Evolutionary conservation across 805 yeast species (phyloP).

Genomic region (Candida adriatica): DNA sequence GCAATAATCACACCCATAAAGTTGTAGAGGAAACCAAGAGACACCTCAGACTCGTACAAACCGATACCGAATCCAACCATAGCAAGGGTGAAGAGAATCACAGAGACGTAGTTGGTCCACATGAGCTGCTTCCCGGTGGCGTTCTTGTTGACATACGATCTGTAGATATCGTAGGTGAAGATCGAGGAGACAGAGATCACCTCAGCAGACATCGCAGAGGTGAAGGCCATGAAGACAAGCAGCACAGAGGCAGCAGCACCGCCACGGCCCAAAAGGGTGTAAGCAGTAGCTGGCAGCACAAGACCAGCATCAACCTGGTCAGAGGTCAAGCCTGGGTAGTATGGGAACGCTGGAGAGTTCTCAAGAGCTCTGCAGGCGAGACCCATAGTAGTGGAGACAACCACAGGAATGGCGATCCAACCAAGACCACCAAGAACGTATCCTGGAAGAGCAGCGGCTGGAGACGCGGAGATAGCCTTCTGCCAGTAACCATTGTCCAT

Average conservation of each 20-base stretch:
- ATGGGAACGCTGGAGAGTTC: slow-evolving; percentile 65
- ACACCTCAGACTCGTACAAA: slow-evolving; percentile 69
- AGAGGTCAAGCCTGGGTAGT: slow-evolving; percentile 63
- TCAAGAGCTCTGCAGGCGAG: slow-evolving; percentile 76
- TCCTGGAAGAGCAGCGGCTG: slow-evolving; percentile 81
- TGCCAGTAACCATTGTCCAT: slow-evolving; percentile 85
- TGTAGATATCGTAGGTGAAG: slow-evolving; percentile 79
- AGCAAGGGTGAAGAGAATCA: slow-evolving; percentile 35
- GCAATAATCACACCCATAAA: slow-evolving; percentile 87
- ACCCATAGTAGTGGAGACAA: slow-evolving; percentile 80
- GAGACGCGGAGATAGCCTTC: slow-evolving; percentile 81
- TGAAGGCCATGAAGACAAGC: slow-evolving; percentile 85
- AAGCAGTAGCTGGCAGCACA: slow-evolving; percentile 63
- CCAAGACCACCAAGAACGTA: slow-evolving; percentile 83
- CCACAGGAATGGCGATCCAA: slow-evolving; percentile 88
- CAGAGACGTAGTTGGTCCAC: slow-evolving; percentile 22
- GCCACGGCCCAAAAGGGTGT: slow-evolving; percentile 75
- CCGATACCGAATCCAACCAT: slow-evolving; percentile 87
- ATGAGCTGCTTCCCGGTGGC: slow-evolving; percentile 75
- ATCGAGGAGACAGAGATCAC: slow-evolving; percentile 83
- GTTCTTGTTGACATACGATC: slow-evolving; percentile 69
- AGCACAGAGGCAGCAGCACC: slow-evolving; percentile 82
- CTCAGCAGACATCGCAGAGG: slow-evolving; percentile 90
- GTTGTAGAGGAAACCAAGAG: slow-evolving; percentile 83
- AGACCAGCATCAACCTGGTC: slow-evolving; percentile 79